Evolutionary conservation across 2,329 filamentous ascomycete species (phyloP).

Genomic region (Beauveria brongniartii): DNA sequence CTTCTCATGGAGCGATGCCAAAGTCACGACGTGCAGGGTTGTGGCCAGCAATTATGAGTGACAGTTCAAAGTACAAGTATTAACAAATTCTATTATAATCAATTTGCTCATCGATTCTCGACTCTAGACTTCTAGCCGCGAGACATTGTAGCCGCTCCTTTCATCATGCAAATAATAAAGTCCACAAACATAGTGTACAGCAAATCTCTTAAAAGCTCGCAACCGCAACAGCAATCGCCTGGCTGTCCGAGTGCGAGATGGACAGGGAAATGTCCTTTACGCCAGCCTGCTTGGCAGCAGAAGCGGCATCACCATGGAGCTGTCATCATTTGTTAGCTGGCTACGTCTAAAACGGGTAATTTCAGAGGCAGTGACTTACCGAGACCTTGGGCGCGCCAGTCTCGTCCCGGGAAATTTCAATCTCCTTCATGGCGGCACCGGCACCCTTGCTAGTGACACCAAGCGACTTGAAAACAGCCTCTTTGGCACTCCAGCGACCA

Average conservation of each 20-base stretch:
- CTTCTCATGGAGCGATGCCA: neutral
- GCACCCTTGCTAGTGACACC: conserved; percentile 81
- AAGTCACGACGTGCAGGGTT: neutral
- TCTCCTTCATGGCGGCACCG: conserved; percentile 84
- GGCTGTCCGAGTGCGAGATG: conserved; percentile 90
- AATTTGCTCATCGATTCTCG: conserved; percentile 6
- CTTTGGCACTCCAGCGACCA: conserved; percentile 94
- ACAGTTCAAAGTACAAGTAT: conserved; percentile 6
- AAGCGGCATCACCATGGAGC: conserved; percentile 79
- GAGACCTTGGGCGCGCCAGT: conserved; percentile 76
- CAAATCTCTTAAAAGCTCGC: conserved; percentile 55
- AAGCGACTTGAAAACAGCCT: conserved; percentile 96
- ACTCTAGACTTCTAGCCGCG: neutral
- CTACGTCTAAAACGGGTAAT: neutral
- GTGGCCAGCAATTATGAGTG: neutral
- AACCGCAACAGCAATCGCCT: conserved; percentile 90
- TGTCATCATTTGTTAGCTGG: conserved; percentile 38
- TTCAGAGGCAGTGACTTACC: conserved; percentile 47
- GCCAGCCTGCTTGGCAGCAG: conserved; percentile 76
- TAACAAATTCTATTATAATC: conserved; percentile 10
- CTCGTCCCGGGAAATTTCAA: conserved; percentile 79
- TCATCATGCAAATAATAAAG: conserved; percentile 5
- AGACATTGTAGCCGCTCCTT: neutral
- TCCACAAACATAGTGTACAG: conserved; percentile 1
- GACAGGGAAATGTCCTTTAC: conserved; percentile 86